These are phyloP conservation scores for Kodamaea plutei DNA, from an alignment of 1,139 yeast species.

Conservation along the genomic window DNA sequence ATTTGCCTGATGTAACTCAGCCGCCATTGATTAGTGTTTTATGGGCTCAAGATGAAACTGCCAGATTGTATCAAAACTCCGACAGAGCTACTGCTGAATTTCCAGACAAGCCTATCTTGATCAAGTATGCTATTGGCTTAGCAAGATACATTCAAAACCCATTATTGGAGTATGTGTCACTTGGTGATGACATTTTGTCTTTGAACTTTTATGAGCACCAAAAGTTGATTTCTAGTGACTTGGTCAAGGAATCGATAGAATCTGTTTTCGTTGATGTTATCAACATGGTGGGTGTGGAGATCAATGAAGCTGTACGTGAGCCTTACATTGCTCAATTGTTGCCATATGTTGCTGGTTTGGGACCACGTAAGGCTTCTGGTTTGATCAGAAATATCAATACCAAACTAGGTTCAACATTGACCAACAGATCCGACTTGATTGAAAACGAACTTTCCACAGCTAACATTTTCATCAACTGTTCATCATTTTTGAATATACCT, in stretches of 20 bases:
- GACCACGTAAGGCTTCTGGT: conserved; percentile 92
- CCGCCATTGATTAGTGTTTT: conserved; percentile 54
- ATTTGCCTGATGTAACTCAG: conserved; percentile 29
- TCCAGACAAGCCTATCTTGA: conserved; percentile 80
- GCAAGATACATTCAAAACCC: conserved; percentile 94
- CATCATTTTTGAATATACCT: conserved; percentile 83
- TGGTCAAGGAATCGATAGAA: conserved; percentile 64
- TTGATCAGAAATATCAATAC: conserved; percentile 77
- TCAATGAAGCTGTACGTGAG: conserved; percentile 82
- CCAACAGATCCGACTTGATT: conserved; percentile 73
- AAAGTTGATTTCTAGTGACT: conserved; percentile 61
- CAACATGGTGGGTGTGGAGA: conserved; percentile 88
- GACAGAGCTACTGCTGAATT: conserved; percentile 72
- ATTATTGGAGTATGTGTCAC: conserved; percentile 76
- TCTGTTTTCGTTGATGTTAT: conserved; percentile 86
- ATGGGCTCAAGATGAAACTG: conserved; percentile 93
- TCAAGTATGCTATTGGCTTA: conserved; percentile 82
- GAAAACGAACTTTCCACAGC: conserved; percentile 77
- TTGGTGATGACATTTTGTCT: conserved; percentile 70
- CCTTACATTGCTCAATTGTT: conserved; percentile 65
- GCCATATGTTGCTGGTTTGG: conserved; percentile 84
- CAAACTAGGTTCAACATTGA: conserved; percentile 60
- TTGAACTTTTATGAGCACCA: conserved; percentile 76
- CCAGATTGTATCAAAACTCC: conserved; percentile 81
- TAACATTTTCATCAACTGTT: conserved; percentile 82